phyloP scores from a whole-genome alignment of 306 rosid genomes.

The Prunus davidiana region DNA sequence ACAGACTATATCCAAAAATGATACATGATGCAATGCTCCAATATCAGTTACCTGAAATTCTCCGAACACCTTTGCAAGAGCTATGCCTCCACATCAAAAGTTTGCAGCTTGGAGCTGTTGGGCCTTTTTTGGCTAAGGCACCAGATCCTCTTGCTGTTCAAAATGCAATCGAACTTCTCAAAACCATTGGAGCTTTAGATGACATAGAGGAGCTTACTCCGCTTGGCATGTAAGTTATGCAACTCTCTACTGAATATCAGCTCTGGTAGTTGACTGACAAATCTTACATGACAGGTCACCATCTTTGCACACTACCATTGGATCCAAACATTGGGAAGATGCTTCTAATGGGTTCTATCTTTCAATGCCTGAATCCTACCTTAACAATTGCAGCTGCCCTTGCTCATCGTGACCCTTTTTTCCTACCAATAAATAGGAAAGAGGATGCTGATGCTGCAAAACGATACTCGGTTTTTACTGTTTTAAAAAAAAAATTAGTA shows the following conservation, averaged over 20 bases:
- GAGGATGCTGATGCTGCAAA: conserved; percentile 94
- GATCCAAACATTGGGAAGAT: conserved; percentile 97
- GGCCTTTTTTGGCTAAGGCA: conserved; percentile 88
- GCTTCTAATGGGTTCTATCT: conserved; percentile 96
- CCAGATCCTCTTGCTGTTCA: conserved; percentile 92
- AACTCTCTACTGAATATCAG: not conserved
- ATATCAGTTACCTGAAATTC: conserved; percentile 92
- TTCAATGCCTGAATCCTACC: conserved; percentile 94
- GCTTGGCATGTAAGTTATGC: conserved; percentile 48
- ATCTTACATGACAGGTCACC: conserved; percentile 54
- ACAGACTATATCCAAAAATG: conserved; percentile 80
- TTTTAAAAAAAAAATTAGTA: too few relatives aligned
- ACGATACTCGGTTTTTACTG: conserved; percentile 20
- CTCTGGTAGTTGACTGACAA: conserved; percentile 58
- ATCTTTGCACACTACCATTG: conserved; percentile 89
- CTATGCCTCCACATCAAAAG: conserved; percentile 92
- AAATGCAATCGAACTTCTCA: conserved; percentile 5
- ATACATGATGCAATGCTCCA: conserved; percentile 81
- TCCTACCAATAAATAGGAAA: conserved; percentile 77
- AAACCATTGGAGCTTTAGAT: too few relatives aligned
- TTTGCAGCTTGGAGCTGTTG: conserved; percentile 88
- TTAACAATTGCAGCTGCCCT: conserved; percentile 93
- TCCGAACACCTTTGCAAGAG: conserved; percentile 95
- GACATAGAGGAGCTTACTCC: too few relatives aligned
- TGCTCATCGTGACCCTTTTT: conserved; percentile 87